Evolutionary conservation across 2,329 filamentous ascomycete species (phyloP).

Genomic region (Hypocreales sp.): DNA sequence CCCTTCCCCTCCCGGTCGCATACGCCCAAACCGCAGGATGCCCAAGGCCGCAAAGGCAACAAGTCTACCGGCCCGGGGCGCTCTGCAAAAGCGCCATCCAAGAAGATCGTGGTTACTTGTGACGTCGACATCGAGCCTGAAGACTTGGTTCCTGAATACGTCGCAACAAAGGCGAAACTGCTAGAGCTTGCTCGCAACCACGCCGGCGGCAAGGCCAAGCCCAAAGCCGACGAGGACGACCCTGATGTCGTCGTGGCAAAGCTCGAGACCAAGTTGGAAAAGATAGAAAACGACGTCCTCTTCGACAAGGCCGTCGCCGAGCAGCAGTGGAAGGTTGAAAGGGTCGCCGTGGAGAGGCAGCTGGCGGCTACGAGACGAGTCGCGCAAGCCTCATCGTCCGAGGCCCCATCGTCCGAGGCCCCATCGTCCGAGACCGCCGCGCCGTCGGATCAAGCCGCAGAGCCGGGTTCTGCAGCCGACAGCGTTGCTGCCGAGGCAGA

Average conservation of each 20-base stretch:
- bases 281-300: slow-evolving; percentile 63
- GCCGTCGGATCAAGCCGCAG: slow-evolving; percentile 10
- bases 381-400: slow-evolving; percentile 9
- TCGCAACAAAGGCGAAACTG: slow-evolving; percentile 57
- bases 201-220: slow-evolving; percentile 4
- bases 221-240: slow-evolving; percentile 5
- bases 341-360: slow-evolving; percentile 45
- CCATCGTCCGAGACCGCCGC: slow-evolving; percentile 12
- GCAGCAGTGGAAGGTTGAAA: slow-evolving; percentile 45
- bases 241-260: slow-evolving; percentile 39
- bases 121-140: slow-evolving; percentile 63
- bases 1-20: slow-evolving; percentile 32
- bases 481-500: slow-evolving; percentile 41
- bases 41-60: slow-evolving; percentile 14
- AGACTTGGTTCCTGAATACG: slow-evolving; percentile 57
- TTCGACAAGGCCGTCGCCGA: slow-evolving; percentile 56
- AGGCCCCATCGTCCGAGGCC: slow-evolving; percentile 3
- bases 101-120: slow-evolving; percentile 32
- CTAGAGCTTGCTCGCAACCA: slow-evolving; percentile 29
- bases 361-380: slow-evolving; percentile 32
- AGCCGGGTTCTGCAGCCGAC: too few species aligned
- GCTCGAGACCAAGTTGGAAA: slow-evolving; percentile 56
- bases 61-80: slow-evolving; percentile 8
- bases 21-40: slow-evolving; percentile 26
- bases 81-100: slow-evolving; percentile 13